A percentile compares a stretch with the other conserved stretches of the same genome.
Evolutionary conservation across 192 early-diverging fungal species (phyloP).

Genomic region (Gaertneriomyces semiglobifer): DNA sequence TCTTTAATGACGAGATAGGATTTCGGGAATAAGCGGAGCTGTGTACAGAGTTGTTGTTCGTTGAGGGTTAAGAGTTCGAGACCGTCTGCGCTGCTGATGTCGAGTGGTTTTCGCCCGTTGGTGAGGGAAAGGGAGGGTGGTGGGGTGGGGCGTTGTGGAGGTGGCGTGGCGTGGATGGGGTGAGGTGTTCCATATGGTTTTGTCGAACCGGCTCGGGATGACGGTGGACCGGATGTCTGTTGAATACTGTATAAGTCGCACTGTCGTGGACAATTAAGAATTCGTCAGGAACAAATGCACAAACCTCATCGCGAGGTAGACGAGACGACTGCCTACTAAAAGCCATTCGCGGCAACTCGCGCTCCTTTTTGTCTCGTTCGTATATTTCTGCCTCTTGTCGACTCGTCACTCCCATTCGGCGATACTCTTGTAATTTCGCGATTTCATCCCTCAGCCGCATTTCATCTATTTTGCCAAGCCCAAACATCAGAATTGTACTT

Average conservation of each 20-base stretch:
- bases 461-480: conserved; percentile 53
- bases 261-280: too few species aligned
- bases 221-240: not conserved
- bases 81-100: conserved; percentile 79
- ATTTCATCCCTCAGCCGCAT: conserved; percentile 74
- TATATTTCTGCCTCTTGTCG: conserved; percentile 72
- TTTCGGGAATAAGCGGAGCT: conserved; percentile 77
- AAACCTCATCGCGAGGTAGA: not conserved
- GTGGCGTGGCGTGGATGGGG: not conserved
- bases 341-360: conserved; percentile 5
- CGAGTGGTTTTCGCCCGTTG: conserved; percentile 46
- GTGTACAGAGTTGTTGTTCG: conserved; percentile 80
- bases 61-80: conserved; percentile 75
- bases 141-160: conserved; percentile 5
- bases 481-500: not conserved
- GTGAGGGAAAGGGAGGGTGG: conserved; percentile 14
- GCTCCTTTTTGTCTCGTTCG: conserved; percentile 42
- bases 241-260: not conserved
- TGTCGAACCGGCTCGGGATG: too few species aligned
- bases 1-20: conserved; percentile 94
- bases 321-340: not conserved
- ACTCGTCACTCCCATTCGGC: conserved; percentile 82
- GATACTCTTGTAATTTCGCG: conserved; percentile 81
- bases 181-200: too few species aligned
- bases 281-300: too few species aligned